Evolutionary conservation across 2,329 filamentous ascomycete species (phyloP), one percentile per base, ranked within the genome.

Genomic region (Daldinia sp.): DNA sequence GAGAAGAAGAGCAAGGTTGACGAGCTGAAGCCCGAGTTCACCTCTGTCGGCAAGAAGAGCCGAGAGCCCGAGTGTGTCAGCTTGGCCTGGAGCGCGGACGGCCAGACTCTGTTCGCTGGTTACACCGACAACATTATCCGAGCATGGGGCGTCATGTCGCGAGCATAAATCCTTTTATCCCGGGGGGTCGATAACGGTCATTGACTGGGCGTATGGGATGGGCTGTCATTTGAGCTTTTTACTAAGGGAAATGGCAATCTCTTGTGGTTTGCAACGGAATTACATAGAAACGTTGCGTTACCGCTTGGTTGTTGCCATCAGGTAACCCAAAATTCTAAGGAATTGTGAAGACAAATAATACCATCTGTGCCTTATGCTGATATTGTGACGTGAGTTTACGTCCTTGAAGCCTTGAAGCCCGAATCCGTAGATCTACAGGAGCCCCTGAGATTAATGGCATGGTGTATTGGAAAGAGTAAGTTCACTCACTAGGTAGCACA

Each of bases 1-100:
- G 95, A 99, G 93, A 99, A 99, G 94, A 99, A 99, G 94, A 96
- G 90, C 91, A 98, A 97, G 91, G 94, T 98, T 79, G 94, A 98
- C 77, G 95, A 98, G 90, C 90, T 99, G 82, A 97, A 96, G 91
- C 94, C 94, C 74, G 95, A 99, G 82, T 96, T 95, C 87, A 87
- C 93, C 79, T 88, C 93, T 80, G 90, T 93, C 80, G 92, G 94
- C 86, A 97, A 97, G 93, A 98, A 98, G 93, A 93, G 90, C 89
- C 90, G 94, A 80, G 94, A 97, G 84, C 95, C 95, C 76, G 94
- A 98, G 90, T 98, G 94, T 83, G 90, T 99, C 78, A 93, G 88
- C 80, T 87, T 99, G 84, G 94, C 94, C 80, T 99, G 95, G 95
- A 93, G 89, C 80, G 94, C 94, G 79, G 95, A 99, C 78, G 95